Evolutionary conservation across 371 early-diverging fungal species (phyloP).

Genomic region (Dichotomocladium elegans): DNA sequence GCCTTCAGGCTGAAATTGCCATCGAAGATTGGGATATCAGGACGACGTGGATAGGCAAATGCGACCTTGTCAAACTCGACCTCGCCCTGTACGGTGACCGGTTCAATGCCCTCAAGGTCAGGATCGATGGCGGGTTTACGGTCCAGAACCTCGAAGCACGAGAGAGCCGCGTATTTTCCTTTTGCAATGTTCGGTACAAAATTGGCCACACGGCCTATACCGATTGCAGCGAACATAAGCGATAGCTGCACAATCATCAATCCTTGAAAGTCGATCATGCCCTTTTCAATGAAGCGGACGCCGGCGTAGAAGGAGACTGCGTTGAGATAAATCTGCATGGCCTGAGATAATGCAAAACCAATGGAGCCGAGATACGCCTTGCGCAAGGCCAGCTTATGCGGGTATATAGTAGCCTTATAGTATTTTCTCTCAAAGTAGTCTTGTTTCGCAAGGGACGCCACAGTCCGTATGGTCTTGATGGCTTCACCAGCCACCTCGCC

Average conservation of each 20-base stretch:
- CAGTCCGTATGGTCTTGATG: conserved; percentile 84
- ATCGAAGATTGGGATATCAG: conserved; percentile 70
- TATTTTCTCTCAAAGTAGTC: conserved; percentile 58
- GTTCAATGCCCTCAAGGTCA: conserved; percentile 52
- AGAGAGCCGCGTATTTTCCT: conserved; percentile 79
- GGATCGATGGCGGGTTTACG: conserved; percentile 71
- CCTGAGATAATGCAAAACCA: conserved; percentile 68
- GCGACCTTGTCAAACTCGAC: conserved; percentile 54
- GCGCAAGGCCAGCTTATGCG: conserved; percentile 59
- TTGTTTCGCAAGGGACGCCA: conserved; percentile 79
- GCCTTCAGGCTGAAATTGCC: conserved; percentile 69
- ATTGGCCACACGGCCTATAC: conserved; percentile 56
- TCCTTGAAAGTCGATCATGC: conserved; percentile 23
- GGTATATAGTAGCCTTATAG: conserved; percentile 50
- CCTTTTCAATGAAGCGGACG: conserved; percentile 35
- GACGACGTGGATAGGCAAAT: conserved; percentile 83
- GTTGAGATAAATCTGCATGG: conserved; percentile 58
- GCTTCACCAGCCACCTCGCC: conserved; percentile 81
- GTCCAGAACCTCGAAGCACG: conserved; percentile 72
- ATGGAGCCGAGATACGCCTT: conserved; percentile 56
- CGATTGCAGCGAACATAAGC: conserved; percentile 67
- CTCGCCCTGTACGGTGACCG: conserved; percentile 71
- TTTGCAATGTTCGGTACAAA: conserved; percentile 61
- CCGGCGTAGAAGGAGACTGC: conserved; percentile 61
- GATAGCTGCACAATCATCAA: conserved; percentile 67